These are phyloP conservation scores for Acanthamoeba divionensis DNA, from an alignment of 208 protist genomes.

Conservation along the genomic window DNA sequence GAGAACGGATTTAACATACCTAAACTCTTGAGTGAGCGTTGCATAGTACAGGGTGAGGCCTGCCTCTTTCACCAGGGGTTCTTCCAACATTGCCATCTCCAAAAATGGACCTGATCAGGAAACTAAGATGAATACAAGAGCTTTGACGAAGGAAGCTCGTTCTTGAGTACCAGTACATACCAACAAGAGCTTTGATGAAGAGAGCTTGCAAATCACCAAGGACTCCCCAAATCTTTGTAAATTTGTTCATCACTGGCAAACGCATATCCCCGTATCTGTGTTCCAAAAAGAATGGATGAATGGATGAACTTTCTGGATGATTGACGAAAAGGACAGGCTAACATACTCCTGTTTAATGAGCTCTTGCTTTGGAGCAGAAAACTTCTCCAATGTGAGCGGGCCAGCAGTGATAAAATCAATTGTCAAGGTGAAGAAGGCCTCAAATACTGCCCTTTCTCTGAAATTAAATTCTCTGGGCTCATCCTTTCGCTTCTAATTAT, in stretches of 20 bases:
- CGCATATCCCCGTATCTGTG: slow-evolving; percentile 49
- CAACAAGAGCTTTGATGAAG: slow-evolving; percentile 27
- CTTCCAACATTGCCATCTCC: slow-evolving; percentile 45
- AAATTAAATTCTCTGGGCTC: too few species aligned
- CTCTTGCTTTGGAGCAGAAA: slow-evolving; percentile 25
- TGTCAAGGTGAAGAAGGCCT: slow-evolving; percentile 39
- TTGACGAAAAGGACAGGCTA: background rate
- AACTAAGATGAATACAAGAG: background rate
- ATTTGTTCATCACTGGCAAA: slow-evolving; percentile 34
- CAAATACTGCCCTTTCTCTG: slow-evolving; percentile 11
- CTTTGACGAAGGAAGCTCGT: background rate
- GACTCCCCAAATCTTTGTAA: slow-evolving; percentile 53
- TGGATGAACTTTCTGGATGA: background rate
- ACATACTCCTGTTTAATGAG: slow-evolving; percentile 35
- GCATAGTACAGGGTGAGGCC: slow-evolving; percentile 49
- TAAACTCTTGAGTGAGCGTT: slow-evolving; percentile 40
- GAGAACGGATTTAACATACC: background rate
- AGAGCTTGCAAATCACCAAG: slow-evolving; percentile 2
- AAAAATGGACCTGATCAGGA: slow-evolving; percentile 24
- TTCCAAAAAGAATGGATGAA: background rate
- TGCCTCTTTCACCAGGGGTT: slow-evolving; percentile 22
- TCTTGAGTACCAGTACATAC: background rate
- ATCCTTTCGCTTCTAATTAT: background rate
- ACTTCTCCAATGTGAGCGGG: slow-evolving; percentile 46
- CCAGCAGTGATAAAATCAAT: slow-evolving; percentile 52